These are phyloP conservation scores for Helianthus tuberosus DNA, from an alignment of 129 eudicot species.

Conservation along the genomic window DNA sequence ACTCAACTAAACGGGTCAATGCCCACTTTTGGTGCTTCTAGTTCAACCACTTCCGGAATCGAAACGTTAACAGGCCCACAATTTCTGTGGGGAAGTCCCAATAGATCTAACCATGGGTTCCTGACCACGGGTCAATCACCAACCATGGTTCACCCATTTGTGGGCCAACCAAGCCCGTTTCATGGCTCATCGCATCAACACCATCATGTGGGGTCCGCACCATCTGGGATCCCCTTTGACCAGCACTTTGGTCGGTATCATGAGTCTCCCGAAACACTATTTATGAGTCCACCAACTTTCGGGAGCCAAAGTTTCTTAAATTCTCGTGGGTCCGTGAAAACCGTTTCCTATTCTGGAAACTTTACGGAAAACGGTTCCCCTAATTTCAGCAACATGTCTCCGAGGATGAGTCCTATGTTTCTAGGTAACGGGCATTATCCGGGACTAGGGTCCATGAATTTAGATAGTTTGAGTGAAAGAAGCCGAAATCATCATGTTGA, in stretches of 20 bases:
- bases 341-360: conserved; percentile 2
- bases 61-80: conserved; percentile 78
- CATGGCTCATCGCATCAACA: conserved; percentile 48
- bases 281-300: conserved; percentile 40
- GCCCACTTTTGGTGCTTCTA: conserved; percentile 57
- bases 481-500: conserved; percentile 47
- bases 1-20: conserved; percentile 42
- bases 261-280: conserved; percentile 50
- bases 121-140: conserved; percentile 32
- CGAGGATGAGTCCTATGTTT: conserved; percentile 50
- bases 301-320: conserved; percentile 49
- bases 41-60: conserved; percentile 50
- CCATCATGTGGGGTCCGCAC: conserved; percentile 80
- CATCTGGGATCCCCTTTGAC: conserved; percentile 61
- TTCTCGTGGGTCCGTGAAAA: conserved; percentile 41
- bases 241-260: conserved; percentile 50
- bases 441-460: conserved; percentile 37
- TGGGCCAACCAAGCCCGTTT: conserved; percentile 41
- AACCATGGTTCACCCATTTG: conserved; percentile 43
- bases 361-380: conserved; percentile 59
- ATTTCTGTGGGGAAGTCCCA: conserved; percentile 83
- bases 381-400: conserved; percentile 55
- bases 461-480: conserved; percentile 43
- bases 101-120: conserved; percentile 20
- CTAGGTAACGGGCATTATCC: conserved; percentile 52